Conservation (phyloP, 768 basidiomycete genomes). For the Lentinus tigrinus region DNA sequence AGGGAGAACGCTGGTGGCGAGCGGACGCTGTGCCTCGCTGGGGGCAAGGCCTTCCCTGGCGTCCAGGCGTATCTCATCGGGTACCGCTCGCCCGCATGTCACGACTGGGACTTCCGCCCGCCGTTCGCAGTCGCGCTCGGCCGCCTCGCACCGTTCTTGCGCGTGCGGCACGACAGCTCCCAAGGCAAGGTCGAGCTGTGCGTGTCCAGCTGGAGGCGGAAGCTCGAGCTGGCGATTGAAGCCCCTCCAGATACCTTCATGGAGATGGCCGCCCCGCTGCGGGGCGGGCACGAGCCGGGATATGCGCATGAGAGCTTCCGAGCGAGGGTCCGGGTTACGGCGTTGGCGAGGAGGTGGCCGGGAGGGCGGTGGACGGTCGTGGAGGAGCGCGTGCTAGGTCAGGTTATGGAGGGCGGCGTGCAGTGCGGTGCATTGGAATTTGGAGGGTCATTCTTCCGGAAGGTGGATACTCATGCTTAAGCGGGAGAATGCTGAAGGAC, state of each 20-base stretch:
- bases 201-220: slow-evolving; percentile 15
- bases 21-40: slow-evolving; percentile 22
- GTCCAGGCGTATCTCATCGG: slow-evolving; percentile 26
- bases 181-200: slow-evolving; percentile 14
- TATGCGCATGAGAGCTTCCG: slow-evolving; percentile 27
- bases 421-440: slow-evolving; percentile 23
- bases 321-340: slow-evolving; percentile 11
- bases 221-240: slow-evolving; percentile 15
- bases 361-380: slow-evolving; percentile 22
- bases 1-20: background rate
- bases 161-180: slow-evolving; percentile 16
- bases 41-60: slow-evolving; percentile 22
- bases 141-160: slow-evolving; percentile 19
- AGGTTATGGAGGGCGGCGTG: slow-evolving; percentile 1
- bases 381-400: slow-evolving; percentile 18
- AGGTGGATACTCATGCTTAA: background rate
- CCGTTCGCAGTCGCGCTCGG: slow-evolving; percentile 20
- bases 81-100: slow-evolving; percentile 20
- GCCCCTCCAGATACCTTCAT: slow-evolving; percentile 23
- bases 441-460: slow-evolving; percentile 15
- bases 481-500: too few relatives aligned
- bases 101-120: slow-evolving; percentile 29
- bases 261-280: slow-evolving; percentile 21
- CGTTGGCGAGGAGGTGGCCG: slow-evolving; percentile 18
- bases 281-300: slow-evolving; percentile 22